Evolutionary conservation across 768 basidiomycete genomes (phyloP), one percentile per base, ranked within the genome.

Genomic region (Obba rivulosa): DNA sequence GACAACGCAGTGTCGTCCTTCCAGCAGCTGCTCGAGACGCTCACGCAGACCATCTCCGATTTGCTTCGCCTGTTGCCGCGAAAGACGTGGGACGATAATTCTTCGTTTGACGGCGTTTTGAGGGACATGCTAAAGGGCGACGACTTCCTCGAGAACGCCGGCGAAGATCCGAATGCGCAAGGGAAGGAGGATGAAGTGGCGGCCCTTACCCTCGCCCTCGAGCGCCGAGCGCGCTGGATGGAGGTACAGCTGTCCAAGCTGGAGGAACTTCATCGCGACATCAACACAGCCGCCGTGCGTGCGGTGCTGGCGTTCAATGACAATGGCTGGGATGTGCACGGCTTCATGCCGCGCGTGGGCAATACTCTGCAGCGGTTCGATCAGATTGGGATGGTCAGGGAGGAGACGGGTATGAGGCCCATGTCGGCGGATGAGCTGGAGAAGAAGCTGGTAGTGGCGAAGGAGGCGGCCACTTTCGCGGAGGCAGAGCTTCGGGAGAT

Each of bases 221-320:
- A 91, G 62, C 83, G 87, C 52, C 85, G 91, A n/a, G 91, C 90
- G 14, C 76, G 87, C 37, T 93, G 90, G 88, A 92, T 93, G 87
- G 89, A 92, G 66, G 86, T 90, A 18, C 90, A 92, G 63, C 66
- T 93, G 16, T 87, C 87, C 0, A 92, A 92, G 62, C 71, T 93
- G 31, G 90, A 93, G 64, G 90, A 90, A 59, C 73, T 92, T 28
- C 90, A 93, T 56, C 84, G 87, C 23, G 90, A 92, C 56, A 92
- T 92, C 67, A 93, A 92, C 65, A 87, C 80, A 2, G 90, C 90
- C 5, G 88, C 89, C 3, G 87, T 91, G 22, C 78, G 84, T 22
- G 87, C 87, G 7, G 83, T 91, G 18, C 74, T 92, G 21, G 78
- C 84, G 1, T 85, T 88, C 71, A 92, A 91, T 56, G 88, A 92